Conservation (phyloP, 1,284 basidiomycete species). For the Psilocybe mexicana region DNA sequence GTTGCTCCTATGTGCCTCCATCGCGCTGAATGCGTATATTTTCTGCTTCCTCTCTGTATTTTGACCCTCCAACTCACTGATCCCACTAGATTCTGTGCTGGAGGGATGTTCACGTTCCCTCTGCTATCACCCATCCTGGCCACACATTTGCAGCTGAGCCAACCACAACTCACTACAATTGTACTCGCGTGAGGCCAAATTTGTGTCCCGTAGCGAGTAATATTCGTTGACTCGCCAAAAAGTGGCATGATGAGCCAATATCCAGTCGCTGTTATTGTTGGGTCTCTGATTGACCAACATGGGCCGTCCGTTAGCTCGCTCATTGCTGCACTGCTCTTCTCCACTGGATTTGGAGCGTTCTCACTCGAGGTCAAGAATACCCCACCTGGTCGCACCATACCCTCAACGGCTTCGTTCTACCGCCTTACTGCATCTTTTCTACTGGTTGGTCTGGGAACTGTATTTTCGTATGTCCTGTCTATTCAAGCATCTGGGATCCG, state of each 20-base stretch:
- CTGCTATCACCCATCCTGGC: constrained; percentile 66
- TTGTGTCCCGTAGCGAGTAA: background rate
- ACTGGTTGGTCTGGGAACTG: constrained; percentile 63
- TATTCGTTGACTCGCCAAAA: background rate
- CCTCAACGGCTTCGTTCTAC: constrained; percentile 48
- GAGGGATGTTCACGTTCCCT: constrained; percentile 76
- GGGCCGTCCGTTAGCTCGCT: constrained; percentile 63
- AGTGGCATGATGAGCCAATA: constrained; percentile 38
- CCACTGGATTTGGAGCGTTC: constrained; percentile 60
- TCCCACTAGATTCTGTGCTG: constrained; percentile 58
- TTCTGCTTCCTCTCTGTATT: background rate
- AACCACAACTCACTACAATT: constrained; percentile 77
- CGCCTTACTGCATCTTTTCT: constrained; percentile 60
- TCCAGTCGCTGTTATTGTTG: constrained; percentile 31
- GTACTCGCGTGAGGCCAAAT: constrained; percentile 36
- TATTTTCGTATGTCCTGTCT: constrained; percentile 57
- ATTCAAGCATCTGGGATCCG: background rate
- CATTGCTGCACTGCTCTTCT: constrained; percentile 58
- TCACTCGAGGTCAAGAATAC: constrained; percentile 53
- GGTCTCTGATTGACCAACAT: constrained; percentile 52
- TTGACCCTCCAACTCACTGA: background rate
- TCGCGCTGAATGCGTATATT: constrained; percentile 64
- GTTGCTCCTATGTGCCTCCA: constrained; percentile 49
- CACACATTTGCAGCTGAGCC: constrained; percentile 58
- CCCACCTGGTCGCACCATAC: constrained; percentile 36